phyloP scores from a whole-genome alignment of 805 yeast genomes.

The Pichia nakasei region DNA sequence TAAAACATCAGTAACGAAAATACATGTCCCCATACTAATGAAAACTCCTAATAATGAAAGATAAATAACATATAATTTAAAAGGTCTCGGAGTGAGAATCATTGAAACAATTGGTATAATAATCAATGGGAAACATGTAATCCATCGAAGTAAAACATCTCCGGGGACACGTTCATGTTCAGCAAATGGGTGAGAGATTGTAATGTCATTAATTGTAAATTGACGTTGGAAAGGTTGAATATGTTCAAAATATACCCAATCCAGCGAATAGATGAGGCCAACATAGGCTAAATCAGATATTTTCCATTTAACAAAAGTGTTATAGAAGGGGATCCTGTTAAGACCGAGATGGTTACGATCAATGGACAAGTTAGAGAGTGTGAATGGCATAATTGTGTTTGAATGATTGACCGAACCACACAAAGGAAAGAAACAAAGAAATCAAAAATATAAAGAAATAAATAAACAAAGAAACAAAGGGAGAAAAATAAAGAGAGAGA shows the following conservation, averaged over 20 bases:
- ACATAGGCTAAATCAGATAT: conserved; percentile 20
- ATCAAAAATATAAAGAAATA: background rate
- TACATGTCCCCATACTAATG: conserved; percentile 50
- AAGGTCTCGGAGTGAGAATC: conserved; percentile 38
- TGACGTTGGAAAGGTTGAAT: conserved; percentile 67
- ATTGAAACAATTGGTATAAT: conserved; percentile 26
- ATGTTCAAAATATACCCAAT: conserved; percentile 19
- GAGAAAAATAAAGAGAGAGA: background rate
- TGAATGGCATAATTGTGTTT: background rate
- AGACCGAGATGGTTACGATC: conserved; percentile 25
- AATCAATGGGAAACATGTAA: conserved; percentile 41
- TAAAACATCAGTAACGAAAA: conserved; percentile 59
- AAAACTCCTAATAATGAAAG: conserved; percentile 59
- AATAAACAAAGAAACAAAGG: background rate
- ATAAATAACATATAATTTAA: conserved; percentile 51
- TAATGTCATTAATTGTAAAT: conserved; percentile 64
- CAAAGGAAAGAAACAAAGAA: background rate
- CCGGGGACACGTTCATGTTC: conserved; percentile 62
- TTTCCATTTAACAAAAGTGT: conserved; percentile 19
- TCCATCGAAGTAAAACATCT: conserved; percentile 42
- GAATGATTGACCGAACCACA: too few relatives aligned
- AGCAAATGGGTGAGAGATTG: conserved; percentile 77
- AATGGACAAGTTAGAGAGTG: conserved; percentile 8
- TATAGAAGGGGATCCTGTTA: conserved; percentile 14
- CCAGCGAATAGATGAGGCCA: conserved; percentile 14